Evolutionary conservation across 2,329 filamentous ascomycete species (phyloP).

Genomic region (Simplicillium aogashimaense): DNA sequence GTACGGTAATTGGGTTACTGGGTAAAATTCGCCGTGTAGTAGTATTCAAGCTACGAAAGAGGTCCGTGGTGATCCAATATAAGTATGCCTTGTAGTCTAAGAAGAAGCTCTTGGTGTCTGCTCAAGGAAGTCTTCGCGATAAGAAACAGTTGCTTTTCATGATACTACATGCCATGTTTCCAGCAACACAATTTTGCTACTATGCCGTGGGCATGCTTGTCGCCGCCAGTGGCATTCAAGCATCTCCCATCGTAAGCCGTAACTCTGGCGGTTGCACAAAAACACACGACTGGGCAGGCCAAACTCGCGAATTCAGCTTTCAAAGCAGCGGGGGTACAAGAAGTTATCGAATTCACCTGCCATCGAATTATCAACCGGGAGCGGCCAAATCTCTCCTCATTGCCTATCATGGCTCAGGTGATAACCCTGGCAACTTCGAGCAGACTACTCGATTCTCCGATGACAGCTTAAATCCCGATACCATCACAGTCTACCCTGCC

Average conservation of each 20-base stretch:
- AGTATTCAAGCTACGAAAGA: no score
- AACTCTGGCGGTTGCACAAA: constrained; percentile 10
- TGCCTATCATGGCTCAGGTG: constrained; percentile 33
- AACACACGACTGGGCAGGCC: constrained; percentile 11
- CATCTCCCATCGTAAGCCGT: background rate
- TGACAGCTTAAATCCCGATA: constrained; percentile 23
- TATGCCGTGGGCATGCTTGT: background rate
- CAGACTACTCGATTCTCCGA: constrained; percentile 23
- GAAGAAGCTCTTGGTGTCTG: no score
- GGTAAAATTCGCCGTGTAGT: no score
- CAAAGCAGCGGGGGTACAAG: constrained; percentile 11
- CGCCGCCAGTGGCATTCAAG: background rate
- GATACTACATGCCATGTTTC: no score
- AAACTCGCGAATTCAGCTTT: constrained; percentile 12
- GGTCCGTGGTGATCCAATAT: no score
- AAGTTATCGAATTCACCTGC: constrained; percentile 12
- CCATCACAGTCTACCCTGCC: constrained; percentile 34
- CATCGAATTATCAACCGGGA: constrained; percentile 19
- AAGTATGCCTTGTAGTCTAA: no score
- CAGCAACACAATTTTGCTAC: background rate
- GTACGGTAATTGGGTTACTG: no score
- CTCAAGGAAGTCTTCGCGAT: no score
- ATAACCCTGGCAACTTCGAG: constrained; percentile 23
- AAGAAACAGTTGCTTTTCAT: no score
- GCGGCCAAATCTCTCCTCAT: constrained; percentile 29